phyloP scores from a whole-genome alignment of 1,139 yeast genomes.

The Torulaspora pretoriensis region DNA sequence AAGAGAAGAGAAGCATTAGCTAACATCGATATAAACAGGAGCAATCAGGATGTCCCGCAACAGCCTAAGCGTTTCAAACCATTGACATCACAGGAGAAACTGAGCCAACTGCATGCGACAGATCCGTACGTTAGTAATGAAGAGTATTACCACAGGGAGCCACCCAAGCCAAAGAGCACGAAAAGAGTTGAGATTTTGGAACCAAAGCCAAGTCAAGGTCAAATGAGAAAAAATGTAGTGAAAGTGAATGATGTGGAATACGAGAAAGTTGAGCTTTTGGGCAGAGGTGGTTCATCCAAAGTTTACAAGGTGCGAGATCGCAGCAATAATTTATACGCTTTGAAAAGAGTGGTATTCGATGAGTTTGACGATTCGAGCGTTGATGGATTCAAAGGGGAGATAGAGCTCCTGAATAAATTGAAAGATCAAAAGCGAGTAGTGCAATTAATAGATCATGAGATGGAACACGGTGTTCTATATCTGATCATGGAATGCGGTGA shows the following conservation, averaged over 20 bases:
- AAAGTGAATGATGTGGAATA: slow-evolving; percentile 59
- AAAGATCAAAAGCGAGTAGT: slow-evolving; percentile 71
- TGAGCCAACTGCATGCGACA: background rate
- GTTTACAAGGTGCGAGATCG: slow-evolving; percentile 75
- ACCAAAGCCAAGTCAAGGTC: slow-evolving; percentile 18
- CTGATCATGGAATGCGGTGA: slow-evolving; percentile 97
- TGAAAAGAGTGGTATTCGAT: slow-evolving; percentile 77
- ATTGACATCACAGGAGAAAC: background rate
- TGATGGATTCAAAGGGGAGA: slow-evolving; percentile 84
- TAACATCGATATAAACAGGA: slow-evolving; percentile 29
- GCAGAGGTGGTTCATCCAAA: slow-evolving; percentile 91
- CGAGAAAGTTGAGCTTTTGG: slow-evolving; percentile 73
- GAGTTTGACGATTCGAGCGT: slow-evolving; percentile 74
- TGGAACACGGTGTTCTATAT: slow-evolving; percentile 59
- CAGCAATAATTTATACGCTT: slow-evolving; percentile 61
- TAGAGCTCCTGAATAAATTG: slow-evolving; percentile 62
- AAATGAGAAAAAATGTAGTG: slow-evolving; percentile 25
- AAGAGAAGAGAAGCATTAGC: slow-evolving; percentile 31
- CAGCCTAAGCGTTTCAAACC: slow-evolving; percentile 11
- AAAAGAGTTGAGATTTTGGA: slow-evolving; percentile 32
- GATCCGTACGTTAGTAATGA: slow-evolving; percentile 5
- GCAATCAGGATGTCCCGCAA: slow-evolving; percentile 5
- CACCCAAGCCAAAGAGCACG: slow-evolving; percentile 8
- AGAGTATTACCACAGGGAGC: slow-evolving; percentile 8
- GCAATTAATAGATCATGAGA: slow-evolving; percentile 65